Evolutionary conservation across 495 filamentous ascomycete species (phyloP).

Genomic region (Daldinia grandis): DNA sequence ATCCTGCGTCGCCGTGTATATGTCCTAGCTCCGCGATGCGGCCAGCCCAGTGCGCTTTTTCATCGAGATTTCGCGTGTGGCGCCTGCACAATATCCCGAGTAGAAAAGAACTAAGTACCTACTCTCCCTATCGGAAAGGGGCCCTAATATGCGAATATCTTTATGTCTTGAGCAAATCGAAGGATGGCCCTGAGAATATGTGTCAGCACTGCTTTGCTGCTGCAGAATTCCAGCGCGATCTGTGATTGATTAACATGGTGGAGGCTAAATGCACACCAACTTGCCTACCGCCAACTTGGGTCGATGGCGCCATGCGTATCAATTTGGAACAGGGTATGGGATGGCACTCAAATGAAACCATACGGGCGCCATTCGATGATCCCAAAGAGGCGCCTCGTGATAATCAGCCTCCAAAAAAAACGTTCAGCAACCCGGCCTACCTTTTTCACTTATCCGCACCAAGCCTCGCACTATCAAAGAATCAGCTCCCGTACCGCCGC

Average conservation of each 20-base stretch:
- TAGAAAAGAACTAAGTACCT: constrained; percentile 39
- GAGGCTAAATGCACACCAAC: constrained; percentile 44
- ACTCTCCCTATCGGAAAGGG: constrained; percentile 47
- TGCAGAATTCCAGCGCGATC: constrained; percentile 32
- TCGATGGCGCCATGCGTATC: constrained; percentile 41
- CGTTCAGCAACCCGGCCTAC: constrained; percentile 26
- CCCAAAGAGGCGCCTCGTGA: constrained; percentile 15
- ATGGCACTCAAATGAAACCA: constrained; percentile 31
- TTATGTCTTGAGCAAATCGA: constrained; percentile 36
- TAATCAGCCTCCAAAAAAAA: constrained; percentile 34
- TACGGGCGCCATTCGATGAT: constrained; percentile 16
- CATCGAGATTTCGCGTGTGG: constrained; percentile 45
- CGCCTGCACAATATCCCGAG: constrained; percentile 47
- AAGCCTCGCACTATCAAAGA: constrained; percentile 21
- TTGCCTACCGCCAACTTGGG: constrained; percentile 42
- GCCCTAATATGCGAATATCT: constrained; percentile 43
- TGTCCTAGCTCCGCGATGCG: constrained; percentile 37
- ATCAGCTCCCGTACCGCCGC: constrained; percentile 18
- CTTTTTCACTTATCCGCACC: constrained; percentile 29
- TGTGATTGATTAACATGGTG: constrained; percentile 37
- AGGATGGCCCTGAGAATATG: constrained; percentile 30
- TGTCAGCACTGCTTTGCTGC: constrained; percentile 42
- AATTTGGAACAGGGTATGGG: constrained; percentile 37
- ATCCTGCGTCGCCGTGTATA: constrained; percentile 11
- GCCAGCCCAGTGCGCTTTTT: constrained; percentile 36